phyloP scores from a whole-genome alignment of 2,329 filamentous ascomycete species.

The Aspergillus ochraceus region DNA sequence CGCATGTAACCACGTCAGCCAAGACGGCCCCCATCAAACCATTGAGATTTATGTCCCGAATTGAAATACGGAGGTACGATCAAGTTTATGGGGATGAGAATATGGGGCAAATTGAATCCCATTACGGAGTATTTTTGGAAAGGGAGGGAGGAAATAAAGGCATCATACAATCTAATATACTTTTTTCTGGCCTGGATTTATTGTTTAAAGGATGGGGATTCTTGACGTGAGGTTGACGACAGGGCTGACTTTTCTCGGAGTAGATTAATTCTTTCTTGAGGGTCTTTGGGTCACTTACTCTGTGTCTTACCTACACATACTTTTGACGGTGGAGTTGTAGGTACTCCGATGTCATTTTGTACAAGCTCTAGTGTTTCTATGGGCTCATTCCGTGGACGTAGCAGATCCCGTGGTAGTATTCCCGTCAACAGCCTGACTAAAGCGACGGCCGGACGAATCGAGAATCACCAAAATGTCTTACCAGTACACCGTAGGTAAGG shows the following conservation, averaged over 20 bases:
- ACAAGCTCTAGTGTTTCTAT: too few relatives aligned
- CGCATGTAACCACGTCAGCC: slow-evolving; percentile 26
- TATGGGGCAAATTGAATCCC: neutral
- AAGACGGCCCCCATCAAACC: slow-evolving; percentile 15
- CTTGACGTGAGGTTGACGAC: neutral
- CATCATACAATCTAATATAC: neutral
- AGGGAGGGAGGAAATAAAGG: neutral
- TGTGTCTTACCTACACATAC: too few relatives aligned
- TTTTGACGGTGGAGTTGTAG: neutral
- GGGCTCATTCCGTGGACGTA: neutral
- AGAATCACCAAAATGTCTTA: neutral
- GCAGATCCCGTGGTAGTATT: neutral
- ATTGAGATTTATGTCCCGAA: neutral
- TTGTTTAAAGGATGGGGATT: too few relatives aligned
- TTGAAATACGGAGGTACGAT: neutral
- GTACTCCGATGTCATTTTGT: too few relatives aligned
- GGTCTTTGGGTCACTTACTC: neutral
- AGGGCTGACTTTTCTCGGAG: neutral
- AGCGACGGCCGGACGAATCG: neutral
- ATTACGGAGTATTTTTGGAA: neutral
- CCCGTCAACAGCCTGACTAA: neutral
- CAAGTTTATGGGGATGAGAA: neutral
- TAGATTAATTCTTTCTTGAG: neutral
- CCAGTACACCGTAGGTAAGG: too few relatives aligned
- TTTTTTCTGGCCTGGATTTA: too few relatives aligned